phyloP scores from a whole-genome alignment of 176 grass and related monocot species.

The Phoenix dactylifera region DNA sequence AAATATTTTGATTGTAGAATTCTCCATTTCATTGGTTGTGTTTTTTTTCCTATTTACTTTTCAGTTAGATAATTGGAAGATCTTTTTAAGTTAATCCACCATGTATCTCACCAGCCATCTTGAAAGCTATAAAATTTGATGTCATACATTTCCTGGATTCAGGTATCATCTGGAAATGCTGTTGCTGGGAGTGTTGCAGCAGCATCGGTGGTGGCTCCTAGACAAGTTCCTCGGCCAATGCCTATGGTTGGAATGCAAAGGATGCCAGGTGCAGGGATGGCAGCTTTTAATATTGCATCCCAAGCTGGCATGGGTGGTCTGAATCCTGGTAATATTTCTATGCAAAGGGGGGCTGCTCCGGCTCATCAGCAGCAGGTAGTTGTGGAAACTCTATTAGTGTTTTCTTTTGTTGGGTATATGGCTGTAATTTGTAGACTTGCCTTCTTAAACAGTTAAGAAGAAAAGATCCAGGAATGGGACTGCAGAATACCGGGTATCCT shows the following conservation, averaged over 20 bases:
- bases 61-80: too few relatives aligned
- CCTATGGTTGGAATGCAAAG: slow-evolving; percentile 69
- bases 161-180: slow-evolving; percentile 65
- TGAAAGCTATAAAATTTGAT: not conserved
- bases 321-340: slow-evolving; percentile 70
- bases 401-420: not conserved
- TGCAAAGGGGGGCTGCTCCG: slow-evolving; percentile 69
- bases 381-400: not conserved
- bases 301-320: slow-evolving; percentile 62
- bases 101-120: too few relatives aligned
- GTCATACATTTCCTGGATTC: slow-evolving; percentile 5
- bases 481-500: slow-evolving; percentile 92
- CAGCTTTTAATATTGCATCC: slow-evolving; percentile 52
- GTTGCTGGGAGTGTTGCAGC: slow-evolving; percentile 40
- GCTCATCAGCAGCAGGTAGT: slow-evolving; percentile 82
- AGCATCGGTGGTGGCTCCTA: slow-evolving; percentile 34
- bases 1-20: too few relatives aligned
- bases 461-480: slow-evolving; percentile 72
- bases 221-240: slow-evolving; percentile 67
- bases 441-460: slow-evolving; percentile 49
- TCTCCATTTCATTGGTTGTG: too few relatives aligned
- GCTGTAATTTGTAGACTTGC: slow-evolving; percentile 7
- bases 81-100: too few relatives aligned
- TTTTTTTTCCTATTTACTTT: too few relatives aligned
- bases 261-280: slow-evolving; percentile 46